Evolutionary conservation across 805 yeast genomes (phyloP).

Genomic region (Starmerella vaccinii): DNA sequence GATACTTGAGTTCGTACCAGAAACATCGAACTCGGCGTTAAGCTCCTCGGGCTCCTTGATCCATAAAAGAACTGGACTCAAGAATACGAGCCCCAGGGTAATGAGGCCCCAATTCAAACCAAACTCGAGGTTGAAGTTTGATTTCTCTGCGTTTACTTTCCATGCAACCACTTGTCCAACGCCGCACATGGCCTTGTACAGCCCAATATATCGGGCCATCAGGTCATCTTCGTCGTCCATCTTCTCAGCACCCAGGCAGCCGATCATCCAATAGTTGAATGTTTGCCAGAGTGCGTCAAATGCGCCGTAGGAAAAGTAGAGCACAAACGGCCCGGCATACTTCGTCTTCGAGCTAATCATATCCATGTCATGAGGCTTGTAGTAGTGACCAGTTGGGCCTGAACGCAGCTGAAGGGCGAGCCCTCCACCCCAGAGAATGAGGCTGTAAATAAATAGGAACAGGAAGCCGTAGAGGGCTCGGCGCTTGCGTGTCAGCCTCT

Average conservation of each 20-base stretch:
- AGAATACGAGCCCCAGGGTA: constrained; percentile 38
- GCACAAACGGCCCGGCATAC: constrained; percentile 50
- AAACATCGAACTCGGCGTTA: background rate
- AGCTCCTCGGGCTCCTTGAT: constrained; percentile 10
- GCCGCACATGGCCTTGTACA: constrained; percentile 52
- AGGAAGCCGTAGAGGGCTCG: constrained; percentile 39
- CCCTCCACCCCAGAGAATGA: constrained; percentile 54
- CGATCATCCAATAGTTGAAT: constrained; percentile 47
- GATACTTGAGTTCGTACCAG: background rate
- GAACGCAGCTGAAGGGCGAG: constrained; percentile 35
- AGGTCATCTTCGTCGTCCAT: constrained; percentile 33
- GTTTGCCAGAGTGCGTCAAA: constrained; percentile 53
- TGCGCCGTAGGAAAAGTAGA: constrained; percentile 51
- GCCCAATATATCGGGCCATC: constrained; percentile 46
- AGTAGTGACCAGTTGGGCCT: constrained; percentile 28
- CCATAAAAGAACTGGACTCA: constrained; percentile 9
- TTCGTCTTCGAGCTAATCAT: constrained; percentile 40
- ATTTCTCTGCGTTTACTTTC: constrained; percentile 41
- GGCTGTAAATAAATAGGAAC: constrained; percentile 33
- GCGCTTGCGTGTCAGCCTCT: constrained; percentile 33
- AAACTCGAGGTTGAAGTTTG: constrained; percentile 36
- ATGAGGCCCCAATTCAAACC: constrained; percentile 44
- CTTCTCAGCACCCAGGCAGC: constrained; percentile 45
- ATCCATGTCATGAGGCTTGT: constrained; percentile 24
- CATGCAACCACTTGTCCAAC: constrained; percentile 56